Base-by-base conservation (phyloP, 495 filamentous ascomycete genomes). In the Talaromyces nanjingensis region DNA sequence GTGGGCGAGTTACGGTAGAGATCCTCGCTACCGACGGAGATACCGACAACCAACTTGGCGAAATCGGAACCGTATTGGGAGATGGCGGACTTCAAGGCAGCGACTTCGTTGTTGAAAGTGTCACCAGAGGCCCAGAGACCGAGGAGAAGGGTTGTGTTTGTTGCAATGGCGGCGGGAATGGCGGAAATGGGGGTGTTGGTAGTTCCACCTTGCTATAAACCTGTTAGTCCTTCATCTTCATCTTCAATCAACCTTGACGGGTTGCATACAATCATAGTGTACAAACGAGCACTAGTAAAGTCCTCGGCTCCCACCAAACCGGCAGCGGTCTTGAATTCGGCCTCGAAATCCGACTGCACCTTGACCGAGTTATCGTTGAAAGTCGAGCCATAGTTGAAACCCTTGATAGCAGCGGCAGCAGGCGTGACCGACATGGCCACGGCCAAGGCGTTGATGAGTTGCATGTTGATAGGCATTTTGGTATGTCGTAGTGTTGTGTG, bases 11-110 rank as follows among this genome's bases (percentile, higher is more conserved):
- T 84, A 64, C 92, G 87, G 84, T 97, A 96, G 4, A 96, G 81
- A 74, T 96, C 90, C 83, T 96, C 93, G 72, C 86, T 90, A 63
- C 91, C 93, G 62, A 97, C 91, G 4, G 92, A 93, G 79, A 96
- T 93, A 76, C 91, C 92, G 62, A 82, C 88, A 37, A 96, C 84
- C 52, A 89, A 77, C 63, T 79, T 74, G 66, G 81, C 76, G 72
- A 96, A 85, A 25, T 73, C 71, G 4, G 76, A 73, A 24, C 88
- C 88, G 72, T 91, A 90, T 62, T 83, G 74, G 45, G 65, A 45
- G 70, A 89, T 89, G 68, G 87, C 86, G 33, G 75, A 71, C 71
- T 79, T 81, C 56, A 94, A 82, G 12, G 91, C 90, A 12, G 80
- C 70, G 31, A 93, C 73, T 71, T 94, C 89, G 70, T 87, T 88